These are phyloP conservation scores for Verticillium longisporum DNA, from an alignment of 2,329 filamentous ascomycete genomes.

Conservation along the genomic window DNA sequence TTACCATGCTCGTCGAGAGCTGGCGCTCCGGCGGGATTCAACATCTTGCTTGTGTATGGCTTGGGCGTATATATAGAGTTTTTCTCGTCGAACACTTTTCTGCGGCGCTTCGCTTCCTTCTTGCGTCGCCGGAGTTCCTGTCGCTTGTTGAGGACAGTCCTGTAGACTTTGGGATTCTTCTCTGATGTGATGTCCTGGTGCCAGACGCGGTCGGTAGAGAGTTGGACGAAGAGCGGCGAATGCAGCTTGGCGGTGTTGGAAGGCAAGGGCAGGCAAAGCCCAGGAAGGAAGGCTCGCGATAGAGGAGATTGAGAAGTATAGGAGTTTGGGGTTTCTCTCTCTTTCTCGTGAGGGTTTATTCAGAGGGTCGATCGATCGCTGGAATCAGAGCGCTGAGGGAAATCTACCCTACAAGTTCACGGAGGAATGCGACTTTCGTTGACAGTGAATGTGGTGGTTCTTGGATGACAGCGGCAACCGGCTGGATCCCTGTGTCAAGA, in stretches of 20 bases:
- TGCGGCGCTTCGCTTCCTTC: slow-evolving; percentile 25
- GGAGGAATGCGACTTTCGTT: not conserved
- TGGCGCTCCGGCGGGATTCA: slow-evolving; percentile 25
- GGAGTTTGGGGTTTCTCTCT: not conserved
- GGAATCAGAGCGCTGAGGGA: not conserved
- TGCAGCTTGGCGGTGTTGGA: slow-evolving; percentile 55
- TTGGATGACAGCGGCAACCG: not conserved
- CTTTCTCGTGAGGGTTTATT: not conserved
- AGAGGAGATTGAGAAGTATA: not conserved
- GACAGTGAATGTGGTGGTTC: not conserved
- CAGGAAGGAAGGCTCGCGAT: not conserved
- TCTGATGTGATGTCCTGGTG: slow-evolving; percentile 13
- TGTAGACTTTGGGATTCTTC: slow-evolving; percentile 11
- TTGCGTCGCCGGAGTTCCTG: slow-evolving; percentile 23
- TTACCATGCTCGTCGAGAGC: slow-evolving; percentile 8
- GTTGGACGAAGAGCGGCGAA: slow-evolving; percentile 63
- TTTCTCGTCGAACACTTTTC: slow-evolving; percentile 31
- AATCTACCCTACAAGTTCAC: not conserved
- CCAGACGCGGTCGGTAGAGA: slow-evolving; percentile 37
- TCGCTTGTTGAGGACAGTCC: slow-evolving; percentile 23
- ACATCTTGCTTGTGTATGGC: slow-evolving; percentile 38
- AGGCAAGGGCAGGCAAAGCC: not conserved
- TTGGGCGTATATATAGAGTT: slow-evolving; percentile 36
- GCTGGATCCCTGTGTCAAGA: not conserved
- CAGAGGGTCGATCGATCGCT: not conserved